Percentiles rank a stretch among this genome's conserved stretches.
These are phyloP conservation scores for Puccinia coronata DNA, from an alignment of 1,284 basidiomycete species.

Conservation along the genomic window DNA sequence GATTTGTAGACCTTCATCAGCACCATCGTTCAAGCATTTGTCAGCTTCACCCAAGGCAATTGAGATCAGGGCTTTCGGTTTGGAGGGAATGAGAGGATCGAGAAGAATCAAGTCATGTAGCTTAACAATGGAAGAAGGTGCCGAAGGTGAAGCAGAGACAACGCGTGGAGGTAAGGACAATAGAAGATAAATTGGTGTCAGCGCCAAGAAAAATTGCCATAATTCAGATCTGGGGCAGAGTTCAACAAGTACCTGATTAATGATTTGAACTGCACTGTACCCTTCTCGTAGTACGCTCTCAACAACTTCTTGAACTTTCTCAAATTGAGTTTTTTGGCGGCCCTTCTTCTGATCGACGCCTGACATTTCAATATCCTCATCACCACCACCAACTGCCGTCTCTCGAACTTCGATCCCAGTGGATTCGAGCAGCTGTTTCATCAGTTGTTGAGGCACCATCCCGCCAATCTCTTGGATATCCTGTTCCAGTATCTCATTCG, in stretches of 20 bases:
- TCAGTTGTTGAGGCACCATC: slow-evolving; percentile 76
- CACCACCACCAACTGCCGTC: slow-evolving; percentile 59
- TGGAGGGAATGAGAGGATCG: slow-evolving; percentile 75
- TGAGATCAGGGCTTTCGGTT: slow-evolving; percentile 79
- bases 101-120: slow-evolving; percentile 85
- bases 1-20: slow-evolving; percentile 96
- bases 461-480: slow-evolving; percentile 94
- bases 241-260: slow-evolving; percentile 71
- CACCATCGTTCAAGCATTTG: slow-evolving; percentile 92
- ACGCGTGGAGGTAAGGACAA: too few species aligned
- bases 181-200: background rate
- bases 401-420: slow-evolving; percentile 71
- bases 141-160: background rate
- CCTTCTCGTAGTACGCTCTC: slow-evolving; percentile 78
- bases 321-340: slow-evolving; percentile 65
- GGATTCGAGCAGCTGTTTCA: slow-evolving; percentile 70
- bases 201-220: background rate
- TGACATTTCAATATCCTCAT: slow-evolving; percentile 65
- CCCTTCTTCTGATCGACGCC: slow-evolving; percentile 53
- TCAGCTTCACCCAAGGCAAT: slow-evolving; percentile 90
- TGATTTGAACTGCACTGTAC: slow-evolving; percentile 85
- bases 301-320: slow-evolving; percentile 72
- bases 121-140: slow-evolving; percentile 57
- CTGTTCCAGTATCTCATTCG: slow-evolving; percentile 69
- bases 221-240: background rate